Evolutionary conservation across 2,329 filamentous ascomycete genomes (phyloP).

Genomic region (Sclerotinia subarctica): DNA sequence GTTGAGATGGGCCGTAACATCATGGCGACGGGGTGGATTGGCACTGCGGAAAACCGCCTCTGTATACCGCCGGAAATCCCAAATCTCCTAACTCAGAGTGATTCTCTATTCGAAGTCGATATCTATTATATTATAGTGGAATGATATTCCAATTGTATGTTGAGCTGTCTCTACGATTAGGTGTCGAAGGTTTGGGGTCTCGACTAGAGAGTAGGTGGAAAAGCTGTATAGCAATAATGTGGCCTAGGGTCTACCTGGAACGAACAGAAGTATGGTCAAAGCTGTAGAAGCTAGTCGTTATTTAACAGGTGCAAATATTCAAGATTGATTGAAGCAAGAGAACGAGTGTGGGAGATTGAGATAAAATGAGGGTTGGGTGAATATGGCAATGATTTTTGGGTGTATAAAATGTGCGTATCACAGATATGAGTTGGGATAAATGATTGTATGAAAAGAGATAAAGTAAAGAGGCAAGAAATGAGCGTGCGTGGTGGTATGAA

Average conservation of each 20-base stretch:
- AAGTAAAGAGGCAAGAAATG: conserved; percentile 1
- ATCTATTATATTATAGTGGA: conserved; percentile 7
- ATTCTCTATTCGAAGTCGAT: neutral
- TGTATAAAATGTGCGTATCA: conserved; percentile 6
- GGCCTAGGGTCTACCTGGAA: conserved; percentile 60
- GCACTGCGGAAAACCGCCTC: conserved; percentile 18
- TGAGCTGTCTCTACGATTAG: conserved; percentile 17
- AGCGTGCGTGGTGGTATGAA: conserved; percentile 7
- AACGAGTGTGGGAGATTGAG: neutral
- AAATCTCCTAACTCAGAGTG: neutral
- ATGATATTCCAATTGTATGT: conserved; percentile 1
- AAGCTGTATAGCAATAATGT: conserved; percentile 36
- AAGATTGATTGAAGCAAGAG: neutral
- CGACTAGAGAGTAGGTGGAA: conserved; percentile 11
- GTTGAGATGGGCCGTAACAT: conserved; percentile 35
- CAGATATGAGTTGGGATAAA: conserved; percentile 9
- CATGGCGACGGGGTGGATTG: conserved; percentile 27
- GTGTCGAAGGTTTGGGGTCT: conserved; percentile 12
- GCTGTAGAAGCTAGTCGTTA: conserved; percentile 6
- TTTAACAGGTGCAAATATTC: neutral
- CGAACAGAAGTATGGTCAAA: conserved; percentile 39
- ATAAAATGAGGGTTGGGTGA: conserved; percentile 10
- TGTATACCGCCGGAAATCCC: conserved; percentile 9
- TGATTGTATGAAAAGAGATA: conserved; percentile 11
- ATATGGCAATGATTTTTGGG: neutral